A percentile compares a stretch with the other conserved stretches of the same genome.
Evolutionary conservation across 2,329 filamentous ascomycete species (phyloP).

Genomic region (Colletotrichum limetticola): DNA sequence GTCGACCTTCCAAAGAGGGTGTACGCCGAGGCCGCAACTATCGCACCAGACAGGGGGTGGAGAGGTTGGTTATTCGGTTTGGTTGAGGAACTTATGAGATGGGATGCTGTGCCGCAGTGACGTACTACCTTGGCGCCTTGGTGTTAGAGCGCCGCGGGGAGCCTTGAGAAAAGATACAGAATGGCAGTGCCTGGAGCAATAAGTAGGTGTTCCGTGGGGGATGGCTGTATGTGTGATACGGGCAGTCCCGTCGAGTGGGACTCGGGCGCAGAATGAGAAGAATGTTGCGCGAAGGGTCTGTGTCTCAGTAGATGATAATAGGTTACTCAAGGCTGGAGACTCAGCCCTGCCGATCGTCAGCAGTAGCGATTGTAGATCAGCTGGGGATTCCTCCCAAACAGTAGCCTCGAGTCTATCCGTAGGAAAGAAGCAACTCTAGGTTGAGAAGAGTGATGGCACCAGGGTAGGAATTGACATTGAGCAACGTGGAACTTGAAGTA

Average conservation of each 20-base stretch:
- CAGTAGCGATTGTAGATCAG: neutral
- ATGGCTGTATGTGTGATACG: neutral
- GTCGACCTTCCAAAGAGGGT: neutral
- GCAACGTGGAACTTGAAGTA: no score
- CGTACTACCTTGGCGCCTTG: slow-evolving; percentile 23
- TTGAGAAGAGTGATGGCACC: neutral
- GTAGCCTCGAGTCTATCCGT: neutral
- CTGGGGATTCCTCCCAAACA: neutral
- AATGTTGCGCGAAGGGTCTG: neutral
- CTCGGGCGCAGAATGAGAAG: neutral
- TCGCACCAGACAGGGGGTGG: neutral
- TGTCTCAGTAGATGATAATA: neutral
- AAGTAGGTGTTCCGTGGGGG: no score
- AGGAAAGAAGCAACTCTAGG: no score
- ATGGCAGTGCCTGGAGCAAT: neutral
- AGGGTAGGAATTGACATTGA: no score
- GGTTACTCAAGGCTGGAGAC: neutral
- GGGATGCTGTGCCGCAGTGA: slow-evolving; percentile 24
- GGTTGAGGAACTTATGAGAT: neutral
- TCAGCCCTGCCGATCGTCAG: slow-evolving; percentile 1
- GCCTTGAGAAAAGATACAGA: slow-evolving; percentile 6
- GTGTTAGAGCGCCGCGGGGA: neutral
- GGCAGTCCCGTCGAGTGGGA: neutral
- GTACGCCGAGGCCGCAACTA: neutral
- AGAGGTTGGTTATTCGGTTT: neutral